Evolutionary conservation across 352 stramenopile species (phyloP), one percentile per base, ranked within the genome.

Genomic region (Phytophthora megakarya): DNA sequence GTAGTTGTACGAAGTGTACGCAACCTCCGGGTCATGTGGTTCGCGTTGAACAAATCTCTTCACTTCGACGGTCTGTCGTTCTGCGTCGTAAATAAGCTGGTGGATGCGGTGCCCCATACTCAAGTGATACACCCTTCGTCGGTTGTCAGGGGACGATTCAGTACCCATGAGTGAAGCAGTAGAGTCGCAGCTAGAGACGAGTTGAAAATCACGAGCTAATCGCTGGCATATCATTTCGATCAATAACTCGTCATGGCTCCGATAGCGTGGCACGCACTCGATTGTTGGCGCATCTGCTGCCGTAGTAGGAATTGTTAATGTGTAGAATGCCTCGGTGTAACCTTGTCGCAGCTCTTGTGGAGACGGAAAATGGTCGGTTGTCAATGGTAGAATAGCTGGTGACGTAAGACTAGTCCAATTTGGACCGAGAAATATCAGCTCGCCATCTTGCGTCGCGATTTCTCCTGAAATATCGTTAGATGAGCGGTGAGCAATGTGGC

Each of bases 341-440:
- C 61, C 72, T 32, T 75, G 72, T 32, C 78, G 70, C 6, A 93
- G 63, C 18, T 93, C 81, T 42, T 89, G 86, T 7, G 79, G 67
- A 11, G 80, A 81, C 22, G 90, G 90, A 21, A 94, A 86, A 44
- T 94, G 96, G 68, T 97, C 90, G 3, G 89, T 97, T 26, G 89
- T 97, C 22, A 97, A 68, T 16, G 92, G 92, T 21, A 98, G 65
- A 52, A 99, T 98, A 6, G 96, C 97, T 22, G 97, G 97, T 16
- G 96, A 95, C 23, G 87, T 97, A 6, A 99, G 69, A 30, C 84
- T 97, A 50, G 97, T 98, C 96, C 96, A 99, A 69, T 98, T 98
- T n/a, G 96, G 94, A 3, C 96, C 94, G 22, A 95, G 68, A 35
- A 83, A 73, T n/a, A 79, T 64, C 9, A 67, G 66, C 25, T 79